These are phyloP conservation scores for Beauveria asiatica DNA, from an alignment of 2,329 filamentous ascomycete species.

Conservation along the genomic window DNA sequence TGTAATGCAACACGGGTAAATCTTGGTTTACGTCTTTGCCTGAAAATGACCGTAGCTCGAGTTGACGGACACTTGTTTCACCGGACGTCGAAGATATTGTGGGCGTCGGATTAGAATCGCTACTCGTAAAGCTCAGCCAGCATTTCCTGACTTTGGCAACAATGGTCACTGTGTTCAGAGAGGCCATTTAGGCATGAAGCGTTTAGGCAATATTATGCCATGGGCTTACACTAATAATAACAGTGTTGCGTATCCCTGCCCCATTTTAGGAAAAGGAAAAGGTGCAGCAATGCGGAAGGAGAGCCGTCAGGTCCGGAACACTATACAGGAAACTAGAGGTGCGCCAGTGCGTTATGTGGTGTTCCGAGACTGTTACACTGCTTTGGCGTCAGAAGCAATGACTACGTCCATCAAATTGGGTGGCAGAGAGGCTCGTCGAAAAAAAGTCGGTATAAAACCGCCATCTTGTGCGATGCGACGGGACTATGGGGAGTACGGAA, in stretches of 20 bases:
- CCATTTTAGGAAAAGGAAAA: not conserved
- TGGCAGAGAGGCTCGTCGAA: not conserved
- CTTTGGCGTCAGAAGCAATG: conserved; percentile 3
- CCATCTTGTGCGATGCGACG: not conserved
- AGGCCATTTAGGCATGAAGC: not conserved
- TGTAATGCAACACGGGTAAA: not conserved
- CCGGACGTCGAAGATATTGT: not conserved
- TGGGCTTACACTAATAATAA: not conserved
- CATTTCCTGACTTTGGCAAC: not conserved
- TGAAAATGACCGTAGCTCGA: not conserved
- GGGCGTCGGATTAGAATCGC: not conserved
- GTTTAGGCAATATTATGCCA: not conserved
- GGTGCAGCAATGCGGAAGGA: not conserved
- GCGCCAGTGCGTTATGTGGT: not conserved
- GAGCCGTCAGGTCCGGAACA: not conserved
- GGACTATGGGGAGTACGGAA: not conserved
- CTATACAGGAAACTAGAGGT: not conserved
- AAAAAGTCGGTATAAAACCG: not conserved
- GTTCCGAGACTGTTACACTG: conserved; percentile 2
- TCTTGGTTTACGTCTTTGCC: not conserved
- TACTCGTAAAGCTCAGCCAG: not conserved
- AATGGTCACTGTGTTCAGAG: not conserved
- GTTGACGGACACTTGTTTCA: not conserved
- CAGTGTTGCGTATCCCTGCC: not conserved
- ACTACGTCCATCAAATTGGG: not conserved